phyloP scores from a whole-genome alignment of 768 basidiomycete genomes.

The Tricholoma sp. region DNA sequence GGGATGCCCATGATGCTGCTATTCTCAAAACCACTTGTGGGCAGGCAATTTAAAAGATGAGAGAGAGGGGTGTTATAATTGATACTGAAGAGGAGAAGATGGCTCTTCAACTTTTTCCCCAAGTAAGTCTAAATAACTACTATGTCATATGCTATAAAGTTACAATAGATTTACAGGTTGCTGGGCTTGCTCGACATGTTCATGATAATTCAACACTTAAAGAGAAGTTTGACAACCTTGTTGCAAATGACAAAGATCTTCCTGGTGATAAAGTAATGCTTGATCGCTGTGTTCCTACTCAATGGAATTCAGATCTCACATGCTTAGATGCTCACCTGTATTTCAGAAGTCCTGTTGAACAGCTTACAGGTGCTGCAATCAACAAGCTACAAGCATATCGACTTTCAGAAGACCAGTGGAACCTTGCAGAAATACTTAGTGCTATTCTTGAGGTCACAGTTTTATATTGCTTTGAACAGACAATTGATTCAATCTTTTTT shows the following conservation, averaged over 20 bases:
- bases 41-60: constrained; percentile 9
- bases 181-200: constrained; percentile 20
- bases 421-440: constrained; percentile 18
- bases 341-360: constrained; percentile 18
- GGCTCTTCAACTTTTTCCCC: constrained; percentile 15
- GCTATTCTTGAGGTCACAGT: constrained; percentile 20
- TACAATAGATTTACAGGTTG: constrained; percentile 10
- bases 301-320: constrained; percentile 26
- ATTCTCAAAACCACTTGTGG: constrained; percentile 7
- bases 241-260: constrained; percentile 9
- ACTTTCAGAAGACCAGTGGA: constrained; percentile 20
- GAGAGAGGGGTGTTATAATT: constrained; percentile 1
- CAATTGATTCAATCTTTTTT: neutral
- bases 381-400: constrained; percentile 15
- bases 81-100: constrained; percentile 3
- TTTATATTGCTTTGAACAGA: neutral
- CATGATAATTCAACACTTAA: constrained; percentile 20
- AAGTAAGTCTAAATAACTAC: constrained; percentile 4
- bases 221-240: constrained; percentile 21
- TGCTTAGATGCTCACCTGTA: constrained; percentile 22
- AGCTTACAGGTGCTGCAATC: constrained; percentile 12
- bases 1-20: constrained; percentile 16
- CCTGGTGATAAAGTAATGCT: constrained; percentile 14
- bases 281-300: constrained; percentile 21
- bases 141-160: no score